Evolutionary conservation across 2,329 filamentous ascomycete species (phyloP).

Genomic region (Raffaelea arxii): DNA sequence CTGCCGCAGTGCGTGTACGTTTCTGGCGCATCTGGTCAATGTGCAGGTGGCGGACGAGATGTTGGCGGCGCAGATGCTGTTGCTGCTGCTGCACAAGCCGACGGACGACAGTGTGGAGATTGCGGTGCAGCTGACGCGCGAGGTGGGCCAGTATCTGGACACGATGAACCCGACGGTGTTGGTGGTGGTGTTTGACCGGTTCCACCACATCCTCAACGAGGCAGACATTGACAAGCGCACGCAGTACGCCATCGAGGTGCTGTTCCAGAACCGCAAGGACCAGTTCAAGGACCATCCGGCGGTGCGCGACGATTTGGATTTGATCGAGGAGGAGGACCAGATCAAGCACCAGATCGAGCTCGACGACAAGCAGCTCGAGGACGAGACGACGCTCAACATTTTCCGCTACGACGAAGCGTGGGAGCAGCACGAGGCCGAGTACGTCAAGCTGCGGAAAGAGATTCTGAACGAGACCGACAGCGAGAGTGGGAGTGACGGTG

Average conservation of each 20-base stretch:
- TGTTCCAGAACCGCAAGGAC: conserved; percentile 95
- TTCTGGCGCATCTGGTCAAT: conserved; percentile 91
- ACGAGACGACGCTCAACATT: conserved; percentile 82
- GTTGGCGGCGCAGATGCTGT: conserved; percentile 81
- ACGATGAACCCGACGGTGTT: conserved; percentile 89
- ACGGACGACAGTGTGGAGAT: conserved; percentile 98
- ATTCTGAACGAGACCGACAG: conserved; percentile 88
- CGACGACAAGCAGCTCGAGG: conserved; percentile 74
- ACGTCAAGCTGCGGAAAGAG: conserved; percentile 82
- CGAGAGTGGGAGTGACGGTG: conserved; percentile 49
- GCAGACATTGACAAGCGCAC: conserved; percentile 94
- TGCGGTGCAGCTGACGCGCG: conserved; percentile 83
- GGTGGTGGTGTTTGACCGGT: conserved; percentile 88
- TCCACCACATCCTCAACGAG: conserved; percentile 90
- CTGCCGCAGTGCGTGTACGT: conserved; percentile 84
- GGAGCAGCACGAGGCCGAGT: conserved; percentile 84
- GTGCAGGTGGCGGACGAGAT: conserved; percentile 94
- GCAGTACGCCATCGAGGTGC: conserved; percentile 98
- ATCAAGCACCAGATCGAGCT: conserved; percentile 82
- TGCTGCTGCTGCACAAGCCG: conserved; percentile 87
- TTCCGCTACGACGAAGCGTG: conserved; percentile 91
- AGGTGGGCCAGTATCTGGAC: conserved; percentile 88
- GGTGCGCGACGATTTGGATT: conserved; percentile 82
- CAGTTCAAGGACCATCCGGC: conserved; percentile 92
- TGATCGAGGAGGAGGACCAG: conserved; percentile 96